Conservation (phyloP, 768 basidiomycete species). For the Tricholoma sp. region DNA sequence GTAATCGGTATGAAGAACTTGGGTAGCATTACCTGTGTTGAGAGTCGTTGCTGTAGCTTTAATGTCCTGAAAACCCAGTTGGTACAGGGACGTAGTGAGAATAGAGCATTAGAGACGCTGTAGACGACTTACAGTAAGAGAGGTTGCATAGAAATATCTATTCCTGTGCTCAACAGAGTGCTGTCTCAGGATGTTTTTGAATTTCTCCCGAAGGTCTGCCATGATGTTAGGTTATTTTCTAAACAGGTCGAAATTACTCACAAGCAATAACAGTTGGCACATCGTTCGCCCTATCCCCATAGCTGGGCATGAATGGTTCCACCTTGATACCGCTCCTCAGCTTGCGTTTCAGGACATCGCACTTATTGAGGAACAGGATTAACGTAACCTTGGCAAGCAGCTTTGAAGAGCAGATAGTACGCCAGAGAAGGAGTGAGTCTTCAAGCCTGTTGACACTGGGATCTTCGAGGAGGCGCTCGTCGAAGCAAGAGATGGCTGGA, state of each 20-base stretch:
- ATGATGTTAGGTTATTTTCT: not conserved
- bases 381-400: slow-evolving; percentile 57
- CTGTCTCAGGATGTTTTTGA: slow-evolving; percentile 49
- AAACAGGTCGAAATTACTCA: slow-evolving; percentile 24
- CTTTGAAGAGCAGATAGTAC: slow-evolving; percentile 50
- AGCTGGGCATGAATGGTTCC: slow-evolving; percentile 54
- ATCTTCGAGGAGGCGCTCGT: slow-evolving; percentile 50
- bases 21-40: slow-evolving; percentile 34
- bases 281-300: slow-evolving; percentile 60
- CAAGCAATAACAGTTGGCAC: slow-evolving; percentile 48
- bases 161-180: slow-evolving; percentile 43
- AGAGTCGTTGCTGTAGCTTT: slow-evolving; percentile 49
- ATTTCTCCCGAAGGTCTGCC: slow-evolving; percentile 34
- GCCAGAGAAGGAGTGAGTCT: slow-evolving; percentile 69
- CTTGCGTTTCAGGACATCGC: slow-evolving; percentile 53
- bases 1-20: not conserved
- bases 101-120: not conserved
- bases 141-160: slow-evolving; percentile 56
- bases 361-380: slow-evolving; percentile 72
- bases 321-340: slow-evolving; percentile 44
- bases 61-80: slow-evolving; percentile 38
- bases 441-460: slow-evolving; percentile 60
- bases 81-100: not conserved
- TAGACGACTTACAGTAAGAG: slow-evolving; percentile 56
- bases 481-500: slow-evolving; percentile 39